Base-by-base conservation (phyloP, 2,329 filamentous ascomycete genomes). In the Cordyceps pruinosa region DNA sequence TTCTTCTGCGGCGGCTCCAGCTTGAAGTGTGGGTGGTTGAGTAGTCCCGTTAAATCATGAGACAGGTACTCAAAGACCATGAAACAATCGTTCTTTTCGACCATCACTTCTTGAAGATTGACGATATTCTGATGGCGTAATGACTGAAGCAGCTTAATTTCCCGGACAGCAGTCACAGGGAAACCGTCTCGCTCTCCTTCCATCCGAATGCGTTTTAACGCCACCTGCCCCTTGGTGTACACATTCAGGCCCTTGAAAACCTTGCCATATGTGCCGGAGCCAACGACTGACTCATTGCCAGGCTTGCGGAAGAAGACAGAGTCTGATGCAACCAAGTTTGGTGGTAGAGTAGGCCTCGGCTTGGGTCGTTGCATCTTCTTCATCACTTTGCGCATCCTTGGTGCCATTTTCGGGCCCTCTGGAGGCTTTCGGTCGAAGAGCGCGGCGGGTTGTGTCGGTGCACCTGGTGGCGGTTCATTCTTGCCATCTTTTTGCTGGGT, bases 11-110 rank as follows among this genome's bases (percentile, higher is more conserved):
- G 84, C 4, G 85, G 76, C 37, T 94, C 88, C 15, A 99, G 82
- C 59, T 86, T 87, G 73, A 96, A 99, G 0, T 87, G 88, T 0
- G 94, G 94, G 67, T 99, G 94, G 66, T 97, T 97, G 60, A 99
- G 83, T 32, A 99, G 78, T 15, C 94, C 94, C 3, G 94, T 99
- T 60, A 99, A 77, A 70, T 99, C 94, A 70, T 99, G 94, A 1
- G 94, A 93, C 32, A 97, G 80, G 68, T 99, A 99, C 70, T 99
- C 94, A 63, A 99, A 99, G 3, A 99, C 94, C 94, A 99, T 99
- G 73, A 96, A 99, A 71, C 94, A 99, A 72, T 97, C 92, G 64
- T 97, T 97, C 68, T 88, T 89, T 73, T 99, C 94, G 2, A 99
- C 94, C 94, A 99, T 99, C 63, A 95, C 90, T 73, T 96, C 91